Percentiles rank a stretch among this genome's conserved stretches.
These are phyloP conservation scores for Cystoisospora suis DNA, from an alignment of 169 alveolate species.

Conservation along the genomic window DNA sequence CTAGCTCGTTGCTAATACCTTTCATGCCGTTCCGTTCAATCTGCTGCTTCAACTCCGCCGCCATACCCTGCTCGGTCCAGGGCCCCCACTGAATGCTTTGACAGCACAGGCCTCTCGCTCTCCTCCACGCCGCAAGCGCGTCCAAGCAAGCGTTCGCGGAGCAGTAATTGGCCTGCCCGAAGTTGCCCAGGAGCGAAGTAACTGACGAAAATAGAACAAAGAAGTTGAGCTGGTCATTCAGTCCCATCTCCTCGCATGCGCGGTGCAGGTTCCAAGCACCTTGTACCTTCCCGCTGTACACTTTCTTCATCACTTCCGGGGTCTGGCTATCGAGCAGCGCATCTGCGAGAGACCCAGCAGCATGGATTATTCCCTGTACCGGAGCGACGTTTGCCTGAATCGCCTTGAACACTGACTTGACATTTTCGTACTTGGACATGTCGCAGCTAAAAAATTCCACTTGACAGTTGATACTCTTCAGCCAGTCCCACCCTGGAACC, in stretches of 20 bases:
- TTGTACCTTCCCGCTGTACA: slow-evolving; percentile 66
- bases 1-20: slow-evolving; percentile 71
- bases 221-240: slow-evolving; percentile 49
- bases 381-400: slow-evolving; percentile 21
- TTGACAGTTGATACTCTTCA: slow-evolving; percentile 23
- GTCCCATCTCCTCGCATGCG: slow-evolving; percentile 24
- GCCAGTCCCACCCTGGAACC: slow-evolving; percentile 55
- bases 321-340: slow-evolving; percentile 60
- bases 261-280: slow-evolving; percentile 75
- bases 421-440: slow-evolving; percentile 45
- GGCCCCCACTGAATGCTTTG: slow-evolving; percentile 76
- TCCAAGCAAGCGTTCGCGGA: slow-evolving; percentile 79
- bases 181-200: slow-evolving; percentile 70
- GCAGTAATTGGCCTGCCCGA: slow-evolving; percentile 76
- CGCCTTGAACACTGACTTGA: slow-evolving; percentile 30
- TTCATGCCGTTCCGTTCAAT: slow-evolving; percentile 68
- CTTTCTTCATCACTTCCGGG: slow-evolving; percentile 47
- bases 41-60: slow-evolving; percentile 57
- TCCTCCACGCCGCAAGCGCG: slow-evolving; percentile 70
- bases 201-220: slow-evolving; percentile 69
- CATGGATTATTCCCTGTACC: slow-evolving; percentile 69
- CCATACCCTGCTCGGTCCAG: slow-evolving; percentile 67
- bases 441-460: slow-evolving; percentile 45
- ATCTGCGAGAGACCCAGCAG: slow-evolving; percentile 75
- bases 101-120: slow-evolving; percentile 60